Evolutionary conservation across 139 green algal genomes (phyloP).

Genomic region (Medakamo hakoo): DNA sequence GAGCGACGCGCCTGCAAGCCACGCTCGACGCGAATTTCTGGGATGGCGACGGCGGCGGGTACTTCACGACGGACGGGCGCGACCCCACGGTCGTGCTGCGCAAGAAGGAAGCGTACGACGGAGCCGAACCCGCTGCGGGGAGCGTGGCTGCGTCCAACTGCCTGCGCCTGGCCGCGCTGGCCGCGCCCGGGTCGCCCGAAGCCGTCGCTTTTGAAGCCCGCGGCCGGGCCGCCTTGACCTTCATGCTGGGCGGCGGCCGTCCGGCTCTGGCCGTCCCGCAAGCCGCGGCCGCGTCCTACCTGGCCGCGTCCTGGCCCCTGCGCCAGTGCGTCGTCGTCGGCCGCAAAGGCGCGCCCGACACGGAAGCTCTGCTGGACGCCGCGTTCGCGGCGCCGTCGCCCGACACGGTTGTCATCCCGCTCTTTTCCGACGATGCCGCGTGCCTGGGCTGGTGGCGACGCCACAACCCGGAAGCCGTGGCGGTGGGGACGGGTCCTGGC

Average conservation of each 20-base stretch:
- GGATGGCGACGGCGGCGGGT: constrained; percentile 45
- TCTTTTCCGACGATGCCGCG: background rate
- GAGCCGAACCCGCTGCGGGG: constrained; percentile 63
- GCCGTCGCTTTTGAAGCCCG: constrained; percentile 1
- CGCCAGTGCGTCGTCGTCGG: constrained; percentile 55
- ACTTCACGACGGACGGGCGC: constrained; percentile 36
- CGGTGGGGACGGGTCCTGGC: constrained; percentile 30
- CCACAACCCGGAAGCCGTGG: constrained; percentile 42
- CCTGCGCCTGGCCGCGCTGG: constrained; percentile 29
- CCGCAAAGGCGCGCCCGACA: constrained; percentile 7
- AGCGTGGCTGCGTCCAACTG: constrained; percentile 57
- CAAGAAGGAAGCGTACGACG: constrained; percentile 71
- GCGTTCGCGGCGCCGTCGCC: constrained; percentile 24
- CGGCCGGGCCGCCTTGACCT: too few relatives aligned
- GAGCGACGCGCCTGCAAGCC: constrained; percentile 59
- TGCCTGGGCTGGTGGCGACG: constrained; percentile 35
- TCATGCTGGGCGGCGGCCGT: too few relatives aligned
- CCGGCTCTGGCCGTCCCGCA: too few relatives aligned
- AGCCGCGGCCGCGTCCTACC: too few relatives aligned
- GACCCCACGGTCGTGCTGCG: constrained; percentile 44
- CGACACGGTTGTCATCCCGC: constrained; percentile 21
- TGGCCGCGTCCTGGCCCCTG: too few relatives aligned
- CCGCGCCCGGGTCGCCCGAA: constrained; percentile 1
- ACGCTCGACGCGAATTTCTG: constrained; percentile 63
- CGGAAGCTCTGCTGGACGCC: constrained; percentile 42